Evolutionary conservation across 2,329 filamentous ascomycete genomes (phyloP).

Genomic region (Fusarium camptoceras): DNA sequence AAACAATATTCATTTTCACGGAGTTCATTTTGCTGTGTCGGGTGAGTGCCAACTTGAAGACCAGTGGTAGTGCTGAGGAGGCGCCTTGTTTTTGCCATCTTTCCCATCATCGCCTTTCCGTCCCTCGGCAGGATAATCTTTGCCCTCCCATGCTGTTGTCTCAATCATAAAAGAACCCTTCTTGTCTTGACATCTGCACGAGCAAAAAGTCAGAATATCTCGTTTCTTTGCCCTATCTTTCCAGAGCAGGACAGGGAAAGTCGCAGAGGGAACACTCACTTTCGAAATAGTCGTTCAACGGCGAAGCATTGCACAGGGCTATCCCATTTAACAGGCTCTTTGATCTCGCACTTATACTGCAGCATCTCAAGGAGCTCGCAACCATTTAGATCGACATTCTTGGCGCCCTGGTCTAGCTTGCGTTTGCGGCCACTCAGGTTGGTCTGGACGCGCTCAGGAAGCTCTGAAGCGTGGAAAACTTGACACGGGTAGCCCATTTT

Average conservation of each 20-base stretch:
- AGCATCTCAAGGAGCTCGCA: constrained; percentile 69
- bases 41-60: constrained; percentile 52
- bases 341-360: constrained; percentile 71
- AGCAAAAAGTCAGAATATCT: constrained; percentile 11
- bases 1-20: neutral
- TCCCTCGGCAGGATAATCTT: constrained; percentile 30
- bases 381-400: constrained; percentile 62
- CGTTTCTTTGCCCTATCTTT: neutral
- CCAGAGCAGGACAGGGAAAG: neutral
- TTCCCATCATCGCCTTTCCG: constrained; percentile 26
- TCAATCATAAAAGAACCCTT: constrained; percentile 70
- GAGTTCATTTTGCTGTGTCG: constrained; percentile 44
- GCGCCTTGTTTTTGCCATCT: constrained; percentile 29
- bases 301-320: constrained; percentile 67
- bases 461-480: constrained; percentile 64
- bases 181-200: constrained; percentile 67
- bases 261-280: constrained; percentile 56
- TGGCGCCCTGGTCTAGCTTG: constrained; percentile 57
- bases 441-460: constrained; percentile 62
- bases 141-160: constrained; percentile 72
- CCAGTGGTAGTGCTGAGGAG: constrained; percentile 49
- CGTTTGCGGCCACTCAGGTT: constrained; percentile 63
- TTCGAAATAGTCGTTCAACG: constrained; percentile 69
- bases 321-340: constrained; percentile 58
- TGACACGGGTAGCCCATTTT: constrained; percentile 70